Base-by-base conservation (phyloP, 164 flowering plant genomes). In the Brasenia schreberi region DNA sequence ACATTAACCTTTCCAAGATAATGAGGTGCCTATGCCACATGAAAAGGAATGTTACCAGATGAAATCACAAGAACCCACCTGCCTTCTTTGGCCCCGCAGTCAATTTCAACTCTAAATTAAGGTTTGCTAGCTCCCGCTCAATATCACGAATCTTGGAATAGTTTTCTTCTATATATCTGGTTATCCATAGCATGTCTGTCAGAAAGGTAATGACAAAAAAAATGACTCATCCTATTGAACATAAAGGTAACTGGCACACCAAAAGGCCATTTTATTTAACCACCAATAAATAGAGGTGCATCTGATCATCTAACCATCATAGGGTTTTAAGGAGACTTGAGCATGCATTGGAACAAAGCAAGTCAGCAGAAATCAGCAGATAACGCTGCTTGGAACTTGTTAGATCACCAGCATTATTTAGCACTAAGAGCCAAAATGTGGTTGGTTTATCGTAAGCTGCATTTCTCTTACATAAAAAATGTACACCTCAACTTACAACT, bases 41-140 rank as follows among this genome's bases (percentile, higher is more conserved):
- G 6, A 42, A 19, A 68, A 61, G 10, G 9, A 12, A 11, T 58
- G 16, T 58, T 58, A 12, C 18, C 33, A 23, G 63, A n/a, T 12
- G 42, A 60, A 65, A 68, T 5, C 27, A 71, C 19, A 68, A 56
- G 10, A 62, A 66, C 64, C 65, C 67, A 95, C 99, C 99, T 80
- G 99, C 97, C 75, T 92, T 88, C 73, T 90, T 95, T 18, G 99
- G 96, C 5, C 97, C 99, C 66, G 99, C 85, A 16, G 99, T 95
- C 67, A 95, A 96, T 74, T 95, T 95, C 87, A 95, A 72, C 72
- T 95, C 97, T 77, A 95, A 65, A 0, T 79, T 65, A 64, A 92
- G 97, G 80, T 79, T 85, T 72, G 85, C 75, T 0, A 95, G 75
- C 79, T 95, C 99, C 42, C 87, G 74, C 68, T 95, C 99, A 65